These are phyloP conservation scores for Penicillium turbatum DNA, from an alignment of 495 filamentous ascomycete species.

Conservation along the genomic window DNA sequence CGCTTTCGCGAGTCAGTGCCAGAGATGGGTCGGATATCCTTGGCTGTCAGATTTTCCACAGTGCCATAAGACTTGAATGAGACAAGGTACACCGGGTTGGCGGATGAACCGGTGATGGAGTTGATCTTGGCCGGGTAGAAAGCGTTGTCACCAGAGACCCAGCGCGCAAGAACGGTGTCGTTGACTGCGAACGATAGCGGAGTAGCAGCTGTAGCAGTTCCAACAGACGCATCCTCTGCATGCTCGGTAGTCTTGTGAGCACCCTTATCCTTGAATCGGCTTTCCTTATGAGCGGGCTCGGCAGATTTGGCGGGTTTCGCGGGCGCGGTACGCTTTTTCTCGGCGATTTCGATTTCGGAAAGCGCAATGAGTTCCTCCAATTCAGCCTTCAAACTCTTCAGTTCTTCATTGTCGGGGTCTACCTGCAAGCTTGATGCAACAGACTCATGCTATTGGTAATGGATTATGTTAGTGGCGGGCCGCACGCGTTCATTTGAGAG, in stretches of 20 bases:
- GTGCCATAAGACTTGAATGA: constrained; percentile 84
- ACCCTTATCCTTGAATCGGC: constrained; percentile 66
- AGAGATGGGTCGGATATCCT: constrained; percentile 75
- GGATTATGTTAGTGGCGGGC: constrained; percentile 8
- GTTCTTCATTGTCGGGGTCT: constrained; percentile 78
- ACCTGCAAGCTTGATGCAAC: constrained; percentile 71
- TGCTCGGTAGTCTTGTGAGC: constrained; percentile 41
- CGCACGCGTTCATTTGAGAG: neutral
- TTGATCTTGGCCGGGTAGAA: constrained; percentile 94
- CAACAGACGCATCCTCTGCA: constrained; percentile 36
- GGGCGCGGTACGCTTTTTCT: constrained; percentile 61
- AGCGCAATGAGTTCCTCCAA: constrained; percentile 79
- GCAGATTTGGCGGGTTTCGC: constrained; percentile 43
- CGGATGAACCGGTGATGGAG: constrained; percentile 84
- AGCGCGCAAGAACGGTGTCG: constrained; percentile 84
- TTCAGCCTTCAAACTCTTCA: constrained; percentile 73
- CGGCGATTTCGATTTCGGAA: constrained; percentile 73
- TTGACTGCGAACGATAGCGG: constrained; percentile 73
- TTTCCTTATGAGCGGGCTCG: constrained; percentile 51
- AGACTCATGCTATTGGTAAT: constrained; percentile 63
- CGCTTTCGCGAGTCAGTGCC: constrained; percentile 71
- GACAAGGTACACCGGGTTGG: constrained; percentile 85
- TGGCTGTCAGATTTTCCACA: constrained; percentile 76
- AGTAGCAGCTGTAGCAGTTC: constrained; percentile 38
- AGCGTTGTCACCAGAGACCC: constrained; percentile 80